phyloP scores from a whole-genome alignment of 2,329 filamentous ascomycete species.

The Monosporascus sp. region DNA sequence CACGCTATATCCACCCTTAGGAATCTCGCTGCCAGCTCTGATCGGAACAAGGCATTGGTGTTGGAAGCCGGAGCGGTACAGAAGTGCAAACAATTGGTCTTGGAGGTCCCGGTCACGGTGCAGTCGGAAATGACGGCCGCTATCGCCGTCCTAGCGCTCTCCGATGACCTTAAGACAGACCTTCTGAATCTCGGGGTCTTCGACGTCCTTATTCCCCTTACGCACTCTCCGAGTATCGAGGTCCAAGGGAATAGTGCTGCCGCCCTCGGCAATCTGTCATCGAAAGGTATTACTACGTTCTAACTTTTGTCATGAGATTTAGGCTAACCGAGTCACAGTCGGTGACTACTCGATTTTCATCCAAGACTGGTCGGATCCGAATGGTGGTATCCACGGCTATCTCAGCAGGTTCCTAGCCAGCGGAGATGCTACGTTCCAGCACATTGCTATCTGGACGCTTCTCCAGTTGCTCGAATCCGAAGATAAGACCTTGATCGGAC shows the following conservation, averaged over 20 bases:
- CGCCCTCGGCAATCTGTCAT: conserved; percentile 90
- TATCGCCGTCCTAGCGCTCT: conserved; percentile 90
- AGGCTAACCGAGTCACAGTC: conserved; percentile 48
- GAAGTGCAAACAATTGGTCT: conserved; percentile 95
- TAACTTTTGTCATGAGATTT: background rate
- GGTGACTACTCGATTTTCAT: conserved; percentile 96
- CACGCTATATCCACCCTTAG: conserved; percentile 95
- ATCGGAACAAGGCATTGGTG: conserved; percentile 97
- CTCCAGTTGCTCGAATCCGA: conserved; percentile 94
- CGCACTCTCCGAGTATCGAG: conserved; percentile 91
- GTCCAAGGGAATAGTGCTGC: conserved; percentile 98
- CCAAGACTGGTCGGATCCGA: conserved; percentile 86
- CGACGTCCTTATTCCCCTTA: conserved; percentile 91
- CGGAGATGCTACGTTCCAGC: conserved; percentile 95
- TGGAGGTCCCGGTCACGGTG: conserved; percentile 88
- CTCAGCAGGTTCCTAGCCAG: conserved; percentile 88
- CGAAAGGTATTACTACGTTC: conserved; percentile 66
- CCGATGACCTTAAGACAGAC: conserved; percentile 90
- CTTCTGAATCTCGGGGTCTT: conserved; percentile 90
- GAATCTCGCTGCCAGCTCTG: conserved; percentile 92
- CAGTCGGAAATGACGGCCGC: conserved; percentile 99
- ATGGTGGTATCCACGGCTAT: conserved; percentile 93
- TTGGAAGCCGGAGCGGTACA: conserved; percentile 94
- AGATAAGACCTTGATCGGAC: conserved; percentile 79
- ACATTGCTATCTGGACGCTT: conserved; percentile 97